Evolutionary conservation across 495 filamentous ascomycete genomes (phyloP).

Genomic region (Penicillium maclennaniae): DNA sequence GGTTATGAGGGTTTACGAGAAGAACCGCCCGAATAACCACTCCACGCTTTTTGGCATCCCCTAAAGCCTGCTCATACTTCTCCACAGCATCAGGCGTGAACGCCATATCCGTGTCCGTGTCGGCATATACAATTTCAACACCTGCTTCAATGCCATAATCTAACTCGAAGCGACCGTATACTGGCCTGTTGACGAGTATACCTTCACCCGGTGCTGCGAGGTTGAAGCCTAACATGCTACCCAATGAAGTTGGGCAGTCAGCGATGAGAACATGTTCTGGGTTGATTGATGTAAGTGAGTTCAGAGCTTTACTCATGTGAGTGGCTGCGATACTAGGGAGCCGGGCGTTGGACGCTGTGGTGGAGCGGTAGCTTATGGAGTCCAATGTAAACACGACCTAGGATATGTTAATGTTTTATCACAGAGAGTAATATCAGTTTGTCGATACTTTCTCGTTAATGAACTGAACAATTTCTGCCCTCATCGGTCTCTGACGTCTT

Average conservation of each 20-base stretch:
- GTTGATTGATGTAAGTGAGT: slow-evolving; percentile 28
- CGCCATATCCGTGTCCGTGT: slow-evolving; percentile 26
- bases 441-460: slow-evolving; percentile 29
- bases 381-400: slow-evolving; percentile 27
- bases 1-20: slow-evolving; percentile 44
- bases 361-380: slow-evolving; percentile 30
- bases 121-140: slow-evolving; percentile 35
- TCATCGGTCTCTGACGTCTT: slow-evolving; percentile 23
- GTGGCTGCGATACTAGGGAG: slow-evolving; percentile 30
- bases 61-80: slow-evolving; percentile 31
- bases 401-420: neutral
- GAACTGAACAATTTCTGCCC: slow-evolving; percentile 27
- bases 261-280: slow-evolving; percentile 33
- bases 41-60: slow-evolving; percentile 11
- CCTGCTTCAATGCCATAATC: slow-evolving; percentile 35
- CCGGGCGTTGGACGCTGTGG: slow-evolving; percentile 23
- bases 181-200: slow-evolving; percentile 40
- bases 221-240: slow-evolving; percentile 37
- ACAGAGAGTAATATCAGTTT: neutral
- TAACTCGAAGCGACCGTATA: slow-evolving; percentile 40
- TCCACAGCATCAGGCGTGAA: slow-evolving; percentile 25
- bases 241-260: slow-evolving; percentile 33
- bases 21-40: slow-evolving; percentile 23
- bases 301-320: slow-evolving; percentile 38
- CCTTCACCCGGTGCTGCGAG: slow-evolving; percentile 44